A percentile compares a stretch with the other conserved stretches of the same genome.
phyloP scores from a whole-genome alignment of 2,329 filamentous ascomycete species.

The Neonectria ditissima region DNA sequence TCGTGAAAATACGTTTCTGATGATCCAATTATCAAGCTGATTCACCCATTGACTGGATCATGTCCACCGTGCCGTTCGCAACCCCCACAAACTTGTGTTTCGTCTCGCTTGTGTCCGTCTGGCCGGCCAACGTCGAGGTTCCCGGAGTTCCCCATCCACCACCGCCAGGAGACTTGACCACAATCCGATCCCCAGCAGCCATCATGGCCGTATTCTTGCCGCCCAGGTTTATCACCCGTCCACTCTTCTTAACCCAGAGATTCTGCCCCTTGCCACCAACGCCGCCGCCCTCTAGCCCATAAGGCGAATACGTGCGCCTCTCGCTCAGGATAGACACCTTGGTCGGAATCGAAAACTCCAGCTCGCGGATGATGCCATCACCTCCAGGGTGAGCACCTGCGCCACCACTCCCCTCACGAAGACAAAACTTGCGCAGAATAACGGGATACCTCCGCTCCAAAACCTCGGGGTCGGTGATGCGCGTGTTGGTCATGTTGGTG shows the following conservation, averaged over 20 bases:
- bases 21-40: conserved; percentile 15
- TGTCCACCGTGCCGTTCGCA: conserved; percentile 25
- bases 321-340: conserved; percentile 82
- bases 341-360: conserved; percentile 80
- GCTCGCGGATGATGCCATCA: conserved; percentile 79
- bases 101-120: background rate
- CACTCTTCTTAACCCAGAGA: conserved; percentile 78
- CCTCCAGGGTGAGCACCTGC: conserved; percentile 75
- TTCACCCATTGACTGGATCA: conserved; percentile 29
- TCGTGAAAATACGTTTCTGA: background rate
- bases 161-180: conserved; percentile 23
- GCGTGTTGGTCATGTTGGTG: conserved; percentile 77
- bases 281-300: conserved; percentile 82
- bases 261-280: conserved; percentile 84
- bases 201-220: conserved; percentile 28
- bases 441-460: conserved; percentile 71
- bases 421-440: conserved; percentile 74
- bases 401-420: conserved; percentile 72
- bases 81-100: conserved; percentile 22
- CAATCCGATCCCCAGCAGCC: conserved; percentile 21
- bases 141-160: conserved; percentile 22
- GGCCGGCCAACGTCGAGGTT: background rate
- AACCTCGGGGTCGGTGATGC: conserved; percentile 69
- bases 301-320: conserved; percentile 74
- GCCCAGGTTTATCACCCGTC: conserved; percentile 45